Evolutionary conservation across 805 yeast genomes (phyloP).

Genomic region (Candida ipomoeae): DNA sequence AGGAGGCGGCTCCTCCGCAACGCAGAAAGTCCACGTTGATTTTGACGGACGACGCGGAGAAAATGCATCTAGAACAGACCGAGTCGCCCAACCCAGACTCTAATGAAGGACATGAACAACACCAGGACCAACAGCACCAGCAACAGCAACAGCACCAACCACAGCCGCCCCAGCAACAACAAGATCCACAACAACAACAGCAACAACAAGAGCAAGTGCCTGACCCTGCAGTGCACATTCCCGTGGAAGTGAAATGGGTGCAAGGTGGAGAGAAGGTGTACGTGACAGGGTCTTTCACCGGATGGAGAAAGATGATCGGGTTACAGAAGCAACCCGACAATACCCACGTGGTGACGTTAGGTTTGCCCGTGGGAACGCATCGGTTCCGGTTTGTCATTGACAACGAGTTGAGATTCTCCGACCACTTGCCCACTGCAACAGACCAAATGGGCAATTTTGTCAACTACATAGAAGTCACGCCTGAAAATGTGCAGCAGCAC

Average conservation of each 20-base stretch:
- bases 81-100: constrained; percentile 12
- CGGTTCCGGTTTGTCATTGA: constrained; percentile 91
- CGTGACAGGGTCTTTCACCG: constrained; percentile 96
- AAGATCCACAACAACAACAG: background rate
- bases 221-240: constrained; percentile 35
- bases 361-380: constrained; percentile 87
- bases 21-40: constrained; percentile 70
- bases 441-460: constrained; percentile 96
- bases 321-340: constrained; percentile 53
- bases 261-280: constrained; percentile 96
- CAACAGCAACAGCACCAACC: background rate
- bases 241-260: constrained; percentile 80
- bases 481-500: constrained; percentile 32
- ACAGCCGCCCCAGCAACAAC: background rate
- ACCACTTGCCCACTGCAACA: constrained; percentile 91
- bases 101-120: background rate
- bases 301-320: constrained; percentile 98
- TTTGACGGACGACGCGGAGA: constrained; percentile 58
- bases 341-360: constrained; percentile 62
- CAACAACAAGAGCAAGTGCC: constrained; percentile 9
- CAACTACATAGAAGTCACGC: constrained; percentile 76
- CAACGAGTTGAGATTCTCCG: constrained; percentile 85
- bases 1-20: constrained; percentile 20
- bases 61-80: constrained; percentile 39
- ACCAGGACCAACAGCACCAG: background rate